Base-by-base conservation (phyloP, 2,329 filamentous ascomycete genomes). In the Talaromyces amestolkiae region DNA sequence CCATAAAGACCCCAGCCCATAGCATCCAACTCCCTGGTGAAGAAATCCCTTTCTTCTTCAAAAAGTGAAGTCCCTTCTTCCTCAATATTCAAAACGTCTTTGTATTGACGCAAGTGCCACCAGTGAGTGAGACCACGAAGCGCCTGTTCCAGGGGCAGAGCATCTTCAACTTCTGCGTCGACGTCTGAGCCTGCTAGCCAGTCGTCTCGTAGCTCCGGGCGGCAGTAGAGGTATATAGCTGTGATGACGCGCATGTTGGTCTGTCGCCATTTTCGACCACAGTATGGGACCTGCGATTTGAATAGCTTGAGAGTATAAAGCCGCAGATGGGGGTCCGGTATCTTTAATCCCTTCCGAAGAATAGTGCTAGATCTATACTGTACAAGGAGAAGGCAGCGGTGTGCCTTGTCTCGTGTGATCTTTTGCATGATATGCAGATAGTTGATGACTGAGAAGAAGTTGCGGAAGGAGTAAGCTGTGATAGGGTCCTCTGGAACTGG, bases 171-270 rank as follows among this genome's bases (percentile, higher is more conserved):
- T 70, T 97, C 94, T 0, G 90, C 91, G 72, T 99, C 95, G 1
- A 98, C 89, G 74, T 97, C 93, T 67, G 90, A 91, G 5, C 94
- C 94, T 0, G 91, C 77, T 0, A 98, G 84, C 94, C 95, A 98
- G 79, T 97, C 95, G 74, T 99, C 95, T 35, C 94, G 86, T 54
- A 99, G 84, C 76, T 98, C 94, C 0, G 94, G 94, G 8, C 93
- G 86, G 74, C 94, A 97, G 79, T 97, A 92, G 58, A 99, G 83
- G 77, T 97, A 99, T 1, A 99, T 92, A 3, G 93, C 93, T 0
- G 95, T 99, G 74, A 99, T 99, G 73, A 98, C 93, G 64, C 94
- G 91, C 95, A 99, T 99, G 78, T 99, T 98, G 71, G 89, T 89
- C 80, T 98, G 95, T 15, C 95, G 89, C 95, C 95, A 99, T 81